Evolutionary conservation across 2,329 filamentous ascomycete species (phyloP).

Genomic region (Ophiostoma australiae): DNA sequence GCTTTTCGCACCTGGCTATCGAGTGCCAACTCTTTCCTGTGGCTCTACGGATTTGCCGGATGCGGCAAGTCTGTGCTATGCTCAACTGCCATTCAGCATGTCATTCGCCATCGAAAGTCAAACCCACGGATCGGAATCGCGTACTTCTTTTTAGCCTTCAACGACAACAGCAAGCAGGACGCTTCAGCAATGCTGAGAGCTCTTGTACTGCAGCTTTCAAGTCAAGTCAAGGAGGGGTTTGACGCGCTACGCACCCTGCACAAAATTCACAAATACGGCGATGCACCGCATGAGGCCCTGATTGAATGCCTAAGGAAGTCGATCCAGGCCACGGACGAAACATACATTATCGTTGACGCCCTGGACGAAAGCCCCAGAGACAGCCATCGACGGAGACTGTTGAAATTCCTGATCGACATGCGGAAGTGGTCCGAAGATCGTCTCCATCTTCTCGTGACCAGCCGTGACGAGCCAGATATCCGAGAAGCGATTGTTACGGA

Average conservation of each 20-base stretch:
- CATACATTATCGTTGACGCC: slow-evolving; percentile 37
- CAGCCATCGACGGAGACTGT: slow-evolving; percentile 29
- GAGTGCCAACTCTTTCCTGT: slow-evolving; percentile 35
- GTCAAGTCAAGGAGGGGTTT: slow-evolving; percentile 29
- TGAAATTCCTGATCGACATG: slow-evolving; percentile 31
- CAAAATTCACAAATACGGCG: slow-evolving; percentile 23
- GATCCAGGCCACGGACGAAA: slow-evolving; percentile 31
- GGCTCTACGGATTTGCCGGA: slow-evolving; percentile 39
- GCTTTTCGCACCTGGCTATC: slow-evolving; percentile 33
- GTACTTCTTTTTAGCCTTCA: slow-evolving; percentile 42
- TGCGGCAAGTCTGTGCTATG: slow-evolving; percentile 40
- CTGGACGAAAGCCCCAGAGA: slow-evolving; percentile 35
- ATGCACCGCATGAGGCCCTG: slow-evolving; percentile 22
- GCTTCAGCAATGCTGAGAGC: slow-evolving; percentile 34
- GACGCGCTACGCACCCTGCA: slow-evolving; percentile 26
- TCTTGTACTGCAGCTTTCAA: slow-evolving; percentile 35
- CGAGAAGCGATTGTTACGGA: slow-evolving; percentile 27
- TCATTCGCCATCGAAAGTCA: slow-evolving; percentile 26
- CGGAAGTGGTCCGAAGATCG: slow-evolving; percentile 29
- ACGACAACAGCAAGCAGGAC: slow-evolving; percentile 35
- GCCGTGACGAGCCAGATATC: slow-evolving; percentile 34
- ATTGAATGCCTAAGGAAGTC: slow-evolving; percentile 29
- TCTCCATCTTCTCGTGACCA: slow-evolving; percentile 35
- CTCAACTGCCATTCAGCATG: slow-evolving; percentile 36
- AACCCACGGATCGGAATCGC: slow-evolving; percentile 31